phyloP scores from a whole-genome alignment of 306 rosid species.

The Biancaea sappan region DNA sequence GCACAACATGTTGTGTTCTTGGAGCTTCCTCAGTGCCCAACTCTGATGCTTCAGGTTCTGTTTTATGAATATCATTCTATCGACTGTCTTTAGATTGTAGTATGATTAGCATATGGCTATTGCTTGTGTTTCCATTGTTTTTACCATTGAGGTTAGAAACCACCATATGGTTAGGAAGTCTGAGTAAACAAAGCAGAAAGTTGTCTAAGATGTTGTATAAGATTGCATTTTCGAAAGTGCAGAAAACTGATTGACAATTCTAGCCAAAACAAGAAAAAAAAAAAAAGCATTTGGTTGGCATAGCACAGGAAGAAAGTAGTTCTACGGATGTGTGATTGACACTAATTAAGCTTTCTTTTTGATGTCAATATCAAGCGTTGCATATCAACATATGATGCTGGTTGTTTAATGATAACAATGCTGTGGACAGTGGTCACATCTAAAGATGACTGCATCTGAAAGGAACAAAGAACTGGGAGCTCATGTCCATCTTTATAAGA shows the following conservation, averaged over 20 bases:
- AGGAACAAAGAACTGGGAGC: constrained; percentile 20
- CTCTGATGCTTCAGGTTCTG: constrained; percentile 87
- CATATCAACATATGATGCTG: constrained; percentile 20
- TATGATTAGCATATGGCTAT: constrained; percentile 10
- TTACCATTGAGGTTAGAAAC: constrained; percentile 17
- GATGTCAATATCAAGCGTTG: background rate
- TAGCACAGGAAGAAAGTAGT: constrained; percentile 23
- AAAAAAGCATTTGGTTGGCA: too few relatives aligned
- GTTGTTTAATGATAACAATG: constrained; percentile 6
- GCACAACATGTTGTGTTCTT: constrained; percentile 91
- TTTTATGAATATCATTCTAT: constrained; percentile 22
- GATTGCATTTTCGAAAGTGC: constrained; percentile 13
- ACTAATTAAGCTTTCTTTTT: constrained; percentile 7
- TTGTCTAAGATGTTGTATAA: constrained; percentile 23
- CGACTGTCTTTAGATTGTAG: background rate
- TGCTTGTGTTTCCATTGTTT: constrained; percentile 12
- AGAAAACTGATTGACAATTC: constrained; percentile 17
- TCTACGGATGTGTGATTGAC: constrained; percentile 15
- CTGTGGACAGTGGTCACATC: constrained; percentile 10
- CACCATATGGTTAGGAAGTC: constrained; percentile 12
- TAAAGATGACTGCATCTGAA: constrained; percentile 10
- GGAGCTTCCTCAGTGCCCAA: constrained; percentile 88
- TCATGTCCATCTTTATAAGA: background rate
- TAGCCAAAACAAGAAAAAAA: background rate
- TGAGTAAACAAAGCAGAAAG: constrained; percentile 5